Percentiles rank a stretch among this genome's conserved stretches.
Conservation (phyloP, 441 rosid genomes). For the Melastoma candidum region DNA sequence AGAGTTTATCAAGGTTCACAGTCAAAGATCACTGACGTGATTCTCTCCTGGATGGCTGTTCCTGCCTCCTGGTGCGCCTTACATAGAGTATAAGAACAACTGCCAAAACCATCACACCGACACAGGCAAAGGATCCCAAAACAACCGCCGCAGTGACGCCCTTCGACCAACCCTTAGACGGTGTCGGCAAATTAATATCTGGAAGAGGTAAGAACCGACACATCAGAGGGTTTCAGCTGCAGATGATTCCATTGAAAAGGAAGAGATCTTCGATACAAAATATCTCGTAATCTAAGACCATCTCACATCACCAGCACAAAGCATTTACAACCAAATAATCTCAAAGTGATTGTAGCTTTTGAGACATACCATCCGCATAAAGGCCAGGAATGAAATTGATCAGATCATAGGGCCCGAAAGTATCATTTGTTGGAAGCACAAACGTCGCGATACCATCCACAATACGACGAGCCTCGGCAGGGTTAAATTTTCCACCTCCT, state of each 20-base stretch:
- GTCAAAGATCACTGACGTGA: background rate
- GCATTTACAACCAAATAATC: no score
- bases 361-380: background rate
- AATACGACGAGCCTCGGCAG: background rate
- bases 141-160: constrained; percentile 2
- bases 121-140: constrained; percentile 2
- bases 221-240: no score
- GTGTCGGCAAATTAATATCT: background rate
- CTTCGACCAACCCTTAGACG: background rate
- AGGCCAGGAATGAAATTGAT: background rate
- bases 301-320: no score
- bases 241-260: background rate
- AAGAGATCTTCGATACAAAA: no score
- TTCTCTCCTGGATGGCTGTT: background rate
- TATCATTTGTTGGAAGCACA: background rate
- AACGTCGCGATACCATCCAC: background rate
- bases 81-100: background rate
- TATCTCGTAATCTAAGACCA: no score
- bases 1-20: background rate
- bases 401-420: constrained; percentile 9
- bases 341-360: no score
- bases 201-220: background rate
- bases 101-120: background rate
- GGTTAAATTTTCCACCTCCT: background rate
- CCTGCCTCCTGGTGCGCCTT: constrained; percentile 1